Evolutionary conservation across 2,329 filamentous ascomycete species (phyloP).

Genomic region (Nemania sp.): DNA sequence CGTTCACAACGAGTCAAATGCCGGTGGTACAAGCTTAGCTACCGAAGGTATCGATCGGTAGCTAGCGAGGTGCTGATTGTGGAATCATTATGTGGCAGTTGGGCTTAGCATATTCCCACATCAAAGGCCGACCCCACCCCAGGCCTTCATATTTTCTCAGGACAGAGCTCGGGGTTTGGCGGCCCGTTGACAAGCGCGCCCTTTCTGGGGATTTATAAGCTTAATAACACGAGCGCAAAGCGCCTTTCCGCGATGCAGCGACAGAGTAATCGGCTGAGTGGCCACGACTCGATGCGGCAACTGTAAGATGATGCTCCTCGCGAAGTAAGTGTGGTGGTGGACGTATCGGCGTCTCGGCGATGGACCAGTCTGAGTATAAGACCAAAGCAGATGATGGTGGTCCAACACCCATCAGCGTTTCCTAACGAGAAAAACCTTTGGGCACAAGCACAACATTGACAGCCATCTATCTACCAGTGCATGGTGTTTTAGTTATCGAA

Average conservation of each 20-base stretch:
- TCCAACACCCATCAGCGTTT: not conserved
- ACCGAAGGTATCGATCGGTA: no score
- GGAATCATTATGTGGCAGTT: not conserved
- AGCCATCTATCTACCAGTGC: no score
- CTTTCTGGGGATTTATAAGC: constrained; percentile 2
- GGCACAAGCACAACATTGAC: no score
- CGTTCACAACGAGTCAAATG: no score
- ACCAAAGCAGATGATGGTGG: no score
- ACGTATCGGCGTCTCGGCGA: no score
- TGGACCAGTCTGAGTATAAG: no score
- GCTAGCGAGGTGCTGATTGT: not conserved
- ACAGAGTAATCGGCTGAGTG: not conserved
- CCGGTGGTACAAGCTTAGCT: no score
- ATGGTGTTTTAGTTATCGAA: not conserved
- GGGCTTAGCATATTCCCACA: not conserved
- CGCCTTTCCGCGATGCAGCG: not conserved
- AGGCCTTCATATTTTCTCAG: not conserved
- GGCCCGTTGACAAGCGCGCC: not conserved
- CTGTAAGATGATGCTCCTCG: no score
- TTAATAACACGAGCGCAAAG: not conserved
- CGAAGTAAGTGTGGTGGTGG: no score
- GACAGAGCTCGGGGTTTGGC: constrained; percentile 16
- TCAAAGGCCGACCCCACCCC: not conserved
- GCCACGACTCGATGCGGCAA: no score
- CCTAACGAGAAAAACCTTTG: not conserved